phyloP scores from a whole-genome alignment of 2,329 filamentous ascomycete genomes.

The Colletotrichum zoysiae region DNA sequence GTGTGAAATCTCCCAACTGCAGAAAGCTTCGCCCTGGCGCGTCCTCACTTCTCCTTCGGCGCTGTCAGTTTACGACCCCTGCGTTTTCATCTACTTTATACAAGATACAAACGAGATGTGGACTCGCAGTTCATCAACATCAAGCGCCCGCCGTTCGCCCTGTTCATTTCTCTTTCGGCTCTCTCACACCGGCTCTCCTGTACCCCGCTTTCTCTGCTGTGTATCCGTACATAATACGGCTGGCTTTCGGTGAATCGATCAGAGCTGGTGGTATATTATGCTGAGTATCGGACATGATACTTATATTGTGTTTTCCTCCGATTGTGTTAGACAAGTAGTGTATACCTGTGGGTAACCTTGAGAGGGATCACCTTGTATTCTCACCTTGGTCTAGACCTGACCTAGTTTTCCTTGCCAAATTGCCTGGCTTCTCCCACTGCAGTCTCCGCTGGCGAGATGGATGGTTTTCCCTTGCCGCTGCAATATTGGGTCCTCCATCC shows the following conservation, averaged over 20 bases:
- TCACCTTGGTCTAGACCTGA: background rate
- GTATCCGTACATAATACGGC: no score
- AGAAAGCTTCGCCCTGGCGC: constrained; percentile 17
- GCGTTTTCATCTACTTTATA: constrained; percentile 30
- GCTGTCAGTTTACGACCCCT: constrained; percentile 18
- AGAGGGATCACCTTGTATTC: no score
- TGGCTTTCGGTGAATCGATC: constrained; percentile 3
- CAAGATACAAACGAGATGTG: constrained; percentile 38
- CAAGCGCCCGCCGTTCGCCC: constrained; percentile 30
- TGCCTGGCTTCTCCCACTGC: constrained; percentile 10
- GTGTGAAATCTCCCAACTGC: constrained; percentile 38
- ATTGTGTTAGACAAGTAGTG: no score
- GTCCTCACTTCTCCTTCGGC: background rate
- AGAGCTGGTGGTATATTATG: background rate
- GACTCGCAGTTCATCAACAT: constrained; percentile 28
- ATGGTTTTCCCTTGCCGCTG: constrained; percentile 30
- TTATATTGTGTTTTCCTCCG: no score
- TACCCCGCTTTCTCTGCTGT: background rate
- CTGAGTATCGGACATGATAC: no score
- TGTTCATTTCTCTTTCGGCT: constrained; percentile 21
- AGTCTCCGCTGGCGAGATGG: background rate
- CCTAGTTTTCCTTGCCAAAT: background rate
- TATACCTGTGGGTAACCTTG: no score
- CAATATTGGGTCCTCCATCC: constrained; percentile 9
- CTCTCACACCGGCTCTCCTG: constrained; percentile 3